Conservation (phyloP, 495 filamentous ascomycete species). For the Choiromyces venosus region DNA sequence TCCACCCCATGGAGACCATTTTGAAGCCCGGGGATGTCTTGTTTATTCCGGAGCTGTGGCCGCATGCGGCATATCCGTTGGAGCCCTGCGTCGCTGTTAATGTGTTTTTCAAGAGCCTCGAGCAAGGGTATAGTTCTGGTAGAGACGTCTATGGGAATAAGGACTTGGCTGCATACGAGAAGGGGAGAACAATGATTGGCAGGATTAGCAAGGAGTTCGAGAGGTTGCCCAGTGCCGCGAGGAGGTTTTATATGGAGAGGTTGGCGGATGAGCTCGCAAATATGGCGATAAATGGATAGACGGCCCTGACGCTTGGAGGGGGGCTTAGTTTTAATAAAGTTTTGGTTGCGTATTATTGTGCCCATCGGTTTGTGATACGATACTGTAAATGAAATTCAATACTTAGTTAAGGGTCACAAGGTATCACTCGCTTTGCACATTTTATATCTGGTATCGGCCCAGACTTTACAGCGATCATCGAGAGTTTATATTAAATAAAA, state of each 20-base stretch:
- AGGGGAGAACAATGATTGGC: slow-evolving; percentile 64
- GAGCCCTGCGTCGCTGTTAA: slow-evolving; percentile 75
- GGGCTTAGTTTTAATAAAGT: background rate
- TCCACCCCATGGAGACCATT: slow-evolving; percentile 61
- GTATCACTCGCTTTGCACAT: background rate
- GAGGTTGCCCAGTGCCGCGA: slow-evolving; percentile 59
- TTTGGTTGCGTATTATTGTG: background rate
- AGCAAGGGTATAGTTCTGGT: slow-evolving; percentile 64
- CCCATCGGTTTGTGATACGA: background rate
- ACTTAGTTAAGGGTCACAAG: background rate
- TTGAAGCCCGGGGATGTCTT: slow-evolving; percentile 68
- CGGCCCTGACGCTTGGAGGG: no score
- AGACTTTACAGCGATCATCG: background rate
- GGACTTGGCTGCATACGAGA: slow-evolving; percentile 79
- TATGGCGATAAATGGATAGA: slow-evolving; percentile 21
- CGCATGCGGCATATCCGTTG: slow-evolving; percentile 60
- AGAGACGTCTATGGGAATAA: slow-evolving; percentile 84
- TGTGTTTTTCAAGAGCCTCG: slow-evolving; percentile 72
- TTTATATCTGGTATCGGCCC: background rate
- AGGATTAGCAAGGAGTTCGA: slow-evolving; percentile 64
- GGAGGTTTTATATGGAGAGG: slow-evolving; percentile 68
- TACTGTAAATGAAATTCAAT: background rate
- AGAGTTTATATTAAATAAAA: background rate
- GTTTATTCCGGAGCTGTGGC: slow-evolving; percentile 76
- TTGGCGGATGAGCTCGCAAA: slow-evolving; percentile 62